phyloP scores from a whole-genome alignment of 208 protist genomes.

The Balamuthia mandrillaris region DNA sequence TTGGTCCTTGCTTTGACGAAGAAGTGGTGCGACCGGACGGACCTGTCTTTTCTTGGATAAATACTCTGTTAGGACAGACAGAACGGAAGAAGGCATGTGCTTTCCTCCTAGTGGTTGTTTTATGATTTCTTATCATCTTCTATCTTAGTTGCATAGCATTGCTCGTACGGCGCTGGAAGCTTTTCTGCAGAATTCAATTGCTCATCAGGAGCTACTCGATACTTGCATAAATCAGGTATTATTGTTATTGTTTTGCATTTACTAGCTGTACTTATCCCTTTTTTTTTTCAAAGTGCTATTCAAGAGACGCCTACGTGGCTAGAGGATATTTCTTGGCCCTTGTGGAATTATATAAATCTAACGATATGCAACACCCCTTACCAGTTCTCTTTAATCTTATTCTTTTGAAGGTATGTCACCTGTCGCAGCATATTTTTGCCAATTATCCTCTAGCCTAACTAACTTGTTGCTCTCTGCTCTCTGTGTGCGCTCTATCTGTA shows the following conservation, averaged over 20 bases:
- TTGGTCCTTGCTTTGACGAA: not conserved
- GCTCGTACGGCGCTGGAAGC: not conserved
- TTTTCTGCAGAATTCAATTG: not conserved
- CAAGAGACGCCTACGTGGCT: not conserved
- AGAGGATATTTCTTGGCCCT: slow-evolving; percentile 24
- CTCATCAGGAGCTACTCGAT: not conserved
- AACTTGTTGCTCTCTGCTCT: no score
- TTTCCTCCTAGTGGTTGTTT: not conserved
- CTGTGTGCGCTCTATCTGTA: no score
- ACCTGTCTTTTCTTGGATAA: slow-evolving; percentile 9
- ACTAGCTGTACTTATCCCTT: not conserved
- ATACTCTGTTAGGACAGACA: slow-evolving; percentile 3
- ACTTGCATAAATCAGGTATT: not conserved
- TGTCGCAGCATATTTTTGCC: no score
- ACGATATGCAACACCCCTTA: not conserved
- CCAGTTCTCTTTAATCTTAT: not conserved
- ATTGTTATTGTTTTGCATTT: not conserved
- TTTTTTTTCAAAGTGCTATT: not conserved
- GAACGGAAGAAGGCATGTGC: not conserved
- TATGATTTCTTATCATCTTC: not conserved
- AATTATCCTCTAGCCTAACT: no score
- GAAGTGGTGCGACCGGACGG: not conserved
- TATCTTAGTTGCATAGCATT: not conserved
- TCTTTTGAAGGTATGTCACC: not conserved
- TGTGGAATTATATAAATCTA: slow-evolving; percentile 27